phyloP scores from a whole-genome alignment of 306 rosid genomes.

The Ormosia semicastrata region DNA sequence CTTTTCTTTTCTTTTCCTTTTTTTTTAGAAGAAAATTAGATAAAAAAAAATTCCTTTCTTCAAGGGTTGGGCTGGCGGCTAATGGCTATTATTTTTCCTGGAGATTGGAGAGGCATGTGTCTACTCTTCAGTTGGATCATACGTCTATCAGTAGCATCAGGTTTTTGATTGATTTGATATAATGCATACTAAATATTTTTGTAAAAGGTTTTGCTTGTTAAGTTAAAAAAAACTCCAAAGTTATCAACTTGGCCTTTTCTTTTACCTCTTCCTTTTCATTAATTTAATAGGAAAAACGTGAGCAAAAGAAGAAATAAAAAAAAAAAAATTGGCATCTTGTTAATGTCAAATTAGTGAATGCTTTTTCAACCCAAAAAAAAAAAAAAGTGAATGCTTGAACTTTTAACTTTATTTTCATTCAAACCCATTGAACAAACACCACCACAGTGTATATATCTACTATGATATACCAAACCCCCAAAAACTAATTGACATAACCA shows the following conservation, averaged over 20 bases:
- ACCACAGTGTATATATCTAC: not conserved
- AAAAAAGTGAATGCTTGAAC: not conserved
- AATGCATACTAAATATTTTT: not conserved
- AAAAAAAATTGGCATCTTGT: not conserved
- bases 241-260: not conserved
- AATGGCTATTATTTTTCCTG: not conserved
- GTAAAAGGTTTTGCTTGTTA: not conserved
- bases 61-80: not conserved
- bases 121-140: not conserved
- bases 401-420: constrained; percentile 15
- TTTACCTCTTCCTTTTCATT: not conserved
- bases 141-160: not conserved
- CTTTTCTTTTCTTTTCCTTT: not conserved
- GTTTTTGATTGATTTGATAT: not conserved
- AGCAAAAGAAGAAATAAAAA: not conserved
- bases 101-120: not conserved
- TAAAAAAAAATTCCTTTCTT: not conserved
- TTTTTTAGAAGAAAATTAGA: not conserved
- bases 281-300: not conserved
- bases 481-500: not conserved
- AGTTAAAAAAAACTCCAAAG: not conserved
- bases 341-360: not conserved
- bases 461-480: not conserved
- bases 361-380: not conserved
- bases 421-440: not conserved